Conservation (phyloP, 2,329 filamentous ascomycete genomes). For the Alternaria incomplexa region DNA sequence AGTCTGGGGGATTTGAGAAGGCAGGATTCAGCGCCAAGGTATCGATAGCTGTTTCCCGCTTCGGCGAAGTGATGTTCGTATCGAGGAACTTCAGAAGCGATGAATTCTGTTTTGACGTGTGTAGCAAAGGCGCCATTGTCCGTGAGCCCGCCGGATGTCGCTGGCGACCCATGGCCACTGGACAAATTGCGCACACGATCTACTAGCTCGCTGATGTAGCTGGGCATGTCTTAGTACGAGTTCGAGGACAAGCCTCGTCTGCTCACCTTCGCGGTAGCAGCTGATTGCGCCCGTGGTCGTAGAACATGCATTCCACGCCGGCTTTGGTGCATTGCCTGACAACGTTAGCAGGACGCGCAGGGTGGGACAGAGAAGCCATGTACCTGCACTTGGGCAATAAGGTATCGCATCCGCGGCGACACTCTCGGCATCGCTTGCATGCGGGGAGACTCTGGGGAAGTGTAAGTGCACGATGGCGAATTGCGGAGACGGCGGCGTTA, state of each 20-base stretch:
- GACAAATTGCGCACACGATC: constrained; percentile 43
- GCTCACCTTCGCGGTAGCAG: constrained; percentile 38
- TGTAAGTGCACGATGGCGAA: constrained; percentile 11
- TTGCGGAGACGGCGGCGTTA: constrained; percentile 11
- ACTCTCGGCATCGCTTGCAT: constrained; percentile 45
- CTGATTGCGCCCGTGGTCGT: constrained; percentile 42
- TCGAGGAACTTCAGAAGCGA: constrained; percentile 21
- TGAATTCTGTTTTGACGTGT: constrained; percentile 20
- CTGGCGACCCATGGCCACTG: constrained; percentile 25
- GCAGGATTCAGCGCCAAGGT: constrained; percentile 44
- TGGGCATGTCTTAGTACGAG: constrained; percentile 21
- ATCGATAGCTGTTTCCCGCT: constrained; percentile 42
- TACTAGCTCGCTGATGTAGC: constrained; percentile 45
- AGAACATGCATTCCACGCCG: constrained; percentile 43
- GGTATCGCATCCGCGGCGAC: constrained; percentile 46
- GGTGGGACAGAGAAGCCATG: not conserved
- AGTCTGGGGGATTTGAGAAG: constrained; percentile 40
- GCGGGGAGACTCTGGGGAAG: constrained; percentile 36
- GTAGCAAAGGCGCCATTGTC: constrained; percentile 12
- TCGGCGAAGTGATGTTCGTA: constrained; percentile 45
- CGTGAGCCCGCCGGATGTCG: constrained; percentile 18
- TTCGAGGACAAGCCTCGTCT: not conserved
- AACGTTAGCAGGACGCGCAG: constrained; percentile 8
- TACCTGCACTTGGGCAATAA: constrained; percentile 45
- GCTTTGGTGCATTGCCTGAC: constrained; percentile 46